Base-by-base conservation (phyloP, 805 yeast species). In the Wickerhamiella qilinensis region DNA sequence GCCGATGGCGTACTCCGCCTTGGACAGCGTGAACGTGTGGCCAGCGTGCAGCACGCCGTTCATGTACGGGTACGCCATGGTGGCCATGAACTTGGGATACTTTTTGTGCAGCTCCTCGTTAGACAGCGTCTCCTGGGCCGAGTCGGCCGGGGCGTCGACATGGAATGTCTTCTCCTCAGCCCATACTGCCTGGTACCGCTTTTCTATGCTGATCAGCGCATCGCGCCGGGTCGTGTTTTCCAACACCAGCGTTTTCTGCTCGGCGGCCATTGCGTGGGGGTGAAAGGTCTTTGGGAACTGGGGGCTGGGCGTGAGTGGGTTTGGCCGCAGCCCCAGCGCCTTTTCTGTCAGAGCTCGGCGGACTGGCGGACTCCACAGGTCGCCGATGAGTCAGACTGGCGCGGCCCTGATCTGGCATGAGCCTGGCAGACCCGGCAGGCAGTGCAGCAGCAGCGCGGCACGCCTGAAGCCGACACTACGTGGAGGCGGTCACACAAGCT, bases 51-150 rank as follows among this genome's bases (percentile, higher is more conserved):
- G 68, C 37, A 82, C 91, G 67, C 99, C 99, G 61, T 91, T 91
- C 96, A 88, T 88, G 63, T 91, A 91, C 33, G 99, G 99, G 56
- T 84, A 91, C 9, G 98, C 97, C 95, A 91, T 86, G 36, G 94
- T 77, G 19, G 83, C 71, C 67, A 84, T 78, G 63, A 69, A 80
- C 60, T 91, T 91, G 41, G 97, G 97, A 58, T 78, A 68, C 52
- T 75, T 69, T 43, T 65, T 69, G 51, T 82, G 84, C 45, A 91
- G 67, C 54, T 79, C 83, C 36, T 78, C 94, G 27, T 66, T 60
- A 34, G 74, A 64, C 39, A 71, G 65, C 32, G 66, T 62, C n/a
- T 70, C 65, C 40, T 60, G 65, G 50, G 81, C 93, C 36, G 73
- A 79, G 57, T 91, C 75, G 43, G 73, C 79, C 35, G 71, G 50